Evolutionary conservation across 768 basidiomycete genomes (phyloP).

Genomic region (Termitomyces sp.): DNA sequence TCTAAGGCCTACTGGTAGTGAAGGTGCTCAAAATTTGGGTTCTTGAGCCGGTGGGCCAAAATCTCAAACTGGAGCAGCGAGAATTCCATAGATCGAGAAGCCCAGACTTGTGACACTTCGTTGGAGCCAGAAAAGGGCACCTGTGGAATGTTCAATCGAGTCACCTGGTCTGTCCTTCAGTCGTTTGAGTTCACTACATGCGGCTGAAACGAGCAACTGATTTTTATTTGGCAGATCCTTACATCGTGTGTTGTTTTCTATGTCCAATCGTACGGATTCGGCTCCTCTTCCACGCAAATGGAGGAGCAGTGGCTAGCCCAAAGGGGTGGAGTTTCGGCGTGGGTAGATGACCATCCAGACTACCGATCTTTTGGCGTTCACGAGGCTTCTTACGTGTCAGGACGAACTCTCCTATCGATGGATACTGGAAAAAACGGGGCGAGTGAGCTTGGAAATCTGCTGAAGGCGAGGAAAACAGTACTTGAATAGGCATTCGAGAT

Average conservation of each 20-base stretch:
- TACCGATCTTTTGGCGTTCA: constrained; percentile 4
- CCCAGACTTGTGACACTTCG: background rate
- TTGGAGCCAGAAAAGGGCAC: background rate
- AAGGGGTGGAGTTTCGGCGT: constrained; percentile 2
- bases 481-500: constrained; percentile 16
- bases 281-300: background rate
- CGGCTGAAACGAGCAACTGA: background rate
- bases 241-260: background rate
- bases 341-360: background rate
- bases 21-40: background rate
- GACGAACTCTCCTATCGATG: constrained; percentile 19
- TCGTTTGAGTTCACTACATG: background rate
- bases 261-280: background rate
- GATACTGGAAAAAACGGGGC: constrained; percentile 8
- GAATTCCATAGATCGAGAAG: background rate
- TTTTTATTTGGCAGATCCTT: background rate
- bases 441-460: constrained; percentile 13
- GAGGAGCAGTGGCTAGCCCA: background rate
- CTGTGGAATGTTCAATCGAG: background rate
- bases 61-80: background rate
- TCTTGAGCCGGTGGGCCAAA: background rate
- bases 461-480: constrained; percentile 19
- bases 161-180: constrained; percentile 5
- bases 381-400: constrained; percentile 11
- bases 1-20: background rate